Conservation (phyloP, 805 yeast species). For the Saccharomyces kudriavzevii region DNA sequence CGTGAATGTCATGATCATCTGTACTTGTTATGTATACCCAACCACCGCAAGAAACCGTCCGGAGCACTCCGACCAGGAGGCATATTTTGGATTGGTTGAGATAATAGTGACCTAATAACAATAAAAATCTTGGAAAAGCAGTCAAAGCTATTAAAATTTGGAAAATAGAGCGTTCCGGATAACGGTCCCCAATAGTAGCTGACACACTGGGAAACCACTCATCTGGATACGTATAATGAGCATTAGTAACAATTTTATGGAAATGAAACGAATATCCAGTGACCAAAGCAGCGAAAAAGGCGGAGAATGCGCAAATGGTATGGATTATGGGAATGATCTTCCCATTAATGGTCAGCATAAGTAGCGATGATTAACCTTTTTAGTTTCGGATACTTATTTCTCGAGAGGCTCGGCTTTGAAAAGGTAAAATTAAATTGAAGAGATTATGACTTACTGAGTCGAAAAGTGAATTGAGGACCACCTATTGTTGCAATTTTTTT, state of each 20-base stretch:
- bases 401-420: not conserved
- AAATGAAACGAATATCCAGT: slow-evolving; percentile 76
- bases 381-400: not conserved
- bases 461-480: not conserved
- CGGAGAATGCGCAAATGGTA: slow-evolving; percentile 59
- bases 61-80: slow-evolving; percentile 54
- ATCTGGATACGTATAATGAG: slow-evolving; percentile 84
- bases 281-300: slow-evolving; percentile 65
- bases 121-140: slow-evolving; percentile 80
- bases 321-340: slow-evolving; percentile 64
- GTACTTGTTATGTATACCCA: slow-evolving; percentile 97
- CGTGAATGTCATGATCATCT: slow-evolving; percentile 95
- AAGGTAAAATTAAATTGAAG: not conserved
- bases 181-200: slow-evolving; percentile 94
- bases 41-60: slow-evolving; percentile 95
- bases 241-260: slow-evolving; percentile 80
- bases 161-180: slow-evolving; percentile 89
- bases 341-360: slow-evolving; percentile 46
- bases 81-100: slow-evolving; percentile 24
- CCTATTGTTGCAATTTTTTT: not conserved
- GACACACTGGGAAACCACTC: slow-evolving; percentile 99
- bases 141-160: slow-evolving; percentile 89
- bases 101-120: slow-evolving; percentile 40
- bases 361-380: not conserved
- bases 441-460: not conserved